Evolutionary conservation across 2,329 filamentous ascomycete genomes (phyloP), one percentile per base, ranked within the genome.

Genomic region (Venturia pyrina): DNA sequence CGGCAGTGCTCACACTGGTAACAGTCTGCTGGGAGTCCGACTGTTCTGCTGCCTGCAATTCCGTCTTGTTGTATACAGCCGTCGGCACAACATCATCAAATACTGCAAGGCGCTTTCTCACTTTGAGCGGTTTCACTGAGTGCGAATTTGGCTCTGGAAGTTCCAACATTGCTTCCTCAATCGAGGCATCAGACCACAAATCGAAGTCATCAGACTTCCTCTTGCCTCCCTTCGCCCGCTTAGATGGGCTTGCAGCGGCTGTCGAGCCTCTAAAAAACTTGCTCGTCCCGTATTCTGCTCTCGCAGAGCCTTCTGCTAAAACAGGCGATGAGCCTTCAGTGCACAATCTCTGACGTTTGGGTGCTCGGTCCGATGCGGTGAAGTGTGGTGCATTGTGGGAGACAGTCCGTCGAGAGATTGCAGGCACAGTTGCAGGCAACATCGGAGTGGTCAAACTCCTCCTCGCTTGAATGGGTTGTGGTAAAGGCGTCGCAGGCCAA

Each of bases 401-500:
- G 41, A 64, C 37, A 21, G 61, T 28, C 19, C 65, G 61, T 48
- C 57, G n/a, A 37, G 64, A 40, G 3, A 59, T 44, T 6, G 24
- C 44, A 15, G 64, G 64, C 19, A 43, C 64, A 13, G 53, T 48
- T 11, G 64, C 37, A 43, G 34, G 32, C 56, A 48, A 40, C 7
- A 37, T 43, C 81, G 17, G 73, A 66, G 70, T 72, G 5, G 73
- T 68, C 61, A 15, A 48, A n/a, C 41, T 48, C 37, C 15, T 56
- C 43, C 46, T 60, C 59, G n/a, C 41, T 43, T 74, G 64, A 70
- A 71, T 19, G 74, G 68, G 59, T 71, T 72, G 57, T 67, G 78
- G 78, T 37, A 78, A 79, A 64, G 81, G 77, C 53, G 78, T 80
- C 37, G 84, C 79, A 62, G 79, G 78, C 86, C 85, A 88, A 15